Evolutionary conservation across 352 stramenopile species (phyloP), one percentile per base, ranked within the genome.

Genomic region (Phytophthora colocasiae): DNA sequence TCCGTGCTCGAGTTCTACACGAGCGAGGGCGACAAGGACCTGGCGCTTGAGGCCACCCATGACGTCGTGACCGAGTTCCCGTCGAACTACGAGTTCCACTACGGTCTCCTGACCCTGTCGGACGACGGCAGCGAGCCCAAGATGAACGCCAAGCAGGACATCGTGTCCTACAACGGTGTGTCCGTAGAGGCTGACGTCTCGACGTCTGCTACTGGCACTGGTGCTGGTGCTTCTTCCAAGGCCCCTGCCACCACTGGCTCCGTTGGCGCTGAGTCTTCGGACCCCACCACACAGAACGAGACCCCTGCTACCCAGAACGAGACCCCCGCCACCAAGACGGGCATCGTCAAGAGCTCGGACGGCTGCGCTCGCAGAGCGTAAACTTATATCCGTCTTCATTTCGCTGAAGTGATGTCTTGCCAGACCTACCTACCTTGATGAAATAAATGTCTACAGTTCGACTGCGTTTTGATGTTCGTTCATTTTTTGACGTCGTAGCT

Each of bases 91-190:
- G 55, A 63, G 32, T 54, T 48, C 24, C 55, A 63, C 44, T 40
- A 55, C 44, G 55, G 55, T 39, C 55, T 63, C 53, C 15, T 63
- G 22, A 63, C 52, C 5, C 46, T 69, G 2, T 49, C 52, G 14
- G 46, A 58, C 24, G 53, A 63, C 32, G 46, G 39, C 11, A 63
- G 38, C 17, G 52, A 52, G 29, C 61, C 61, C 4, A 63, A 55
- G 46, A 69, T 69, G 61, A 44, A 51, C 11, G 38, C 44, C 4
- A 58, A 69, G 19, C 46, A 58, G 55, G 61, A 69, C 39, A 55
- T 63, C 15, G 3, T 69, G 46, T 59, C 31, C 9, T 69, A 54
- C 61, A 69, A 59, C 17, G 61, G 52, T 24, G 53, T 69, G 29
- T 59, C 61, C 6, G 61, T 59, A 6, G 47, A 61, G 3, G 46